Base-by-base conservation (phyloP, 129 eudicot species). In the Flaveria robusta region DNA sequence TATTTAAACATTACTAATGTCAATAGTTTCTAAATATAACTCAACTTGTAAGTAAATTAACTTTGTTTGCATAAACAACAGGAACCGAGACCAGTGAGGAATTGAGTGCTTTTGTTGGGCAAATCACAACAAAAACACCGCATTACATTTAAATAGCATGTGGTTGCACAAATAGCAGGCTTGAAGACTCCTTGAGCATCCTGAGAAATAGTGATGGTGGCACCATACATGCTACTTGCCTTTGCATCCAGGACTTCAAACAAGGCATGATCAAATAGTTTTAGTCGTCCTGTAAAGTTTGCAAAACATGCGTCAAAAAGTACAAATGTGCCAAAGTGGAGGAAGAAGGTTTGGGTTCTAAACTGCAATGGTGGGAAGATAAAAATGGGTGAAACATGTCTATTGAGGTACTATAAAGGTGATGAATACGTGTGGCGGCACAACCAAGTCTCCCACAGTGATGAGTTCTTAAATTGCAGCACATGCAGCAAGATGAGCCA, bases 301-400 rank as follows among this genome's bases (percentile, higher is more conserved):
- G 87, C 66, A 15, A 79, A 71, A 19, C 84, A 84, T 45, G 78
- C 66, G 0, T 75, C 72, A 1, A 20, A 50, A 23, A 24, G 59
- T 26, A 42, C 75, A 2, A 49, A 75, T 3, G 54, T 46, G 51
- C 14, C 51, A 46, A 46, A 79, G 9, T 83, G 87, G 84, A 71
- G 45, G 64, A 70, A 24, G 10, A 79, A 65, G 19, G 50, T 83
- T 20, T 84, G 87, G 87, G 67, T 79, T 46, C 51, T 2, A 0
- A 13, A 46, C 16, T 46, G 1, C n/a, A 46, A 10, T 2, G n/a
- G n/a, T 0, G 19, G 16, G 29, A 83, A 71, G 47, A 41, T 75
- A 15, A 20, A 47, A 15, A 1, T 84, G 22, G 55, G 23, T 26
- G 29, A 59, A 29, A 84, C 84, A 6, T 62, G 71, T 45, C 60